Evolutionary conservation across 805 yeast species (phyloP).

Genomic region (Kockiozyma suomiensis): DNA sequence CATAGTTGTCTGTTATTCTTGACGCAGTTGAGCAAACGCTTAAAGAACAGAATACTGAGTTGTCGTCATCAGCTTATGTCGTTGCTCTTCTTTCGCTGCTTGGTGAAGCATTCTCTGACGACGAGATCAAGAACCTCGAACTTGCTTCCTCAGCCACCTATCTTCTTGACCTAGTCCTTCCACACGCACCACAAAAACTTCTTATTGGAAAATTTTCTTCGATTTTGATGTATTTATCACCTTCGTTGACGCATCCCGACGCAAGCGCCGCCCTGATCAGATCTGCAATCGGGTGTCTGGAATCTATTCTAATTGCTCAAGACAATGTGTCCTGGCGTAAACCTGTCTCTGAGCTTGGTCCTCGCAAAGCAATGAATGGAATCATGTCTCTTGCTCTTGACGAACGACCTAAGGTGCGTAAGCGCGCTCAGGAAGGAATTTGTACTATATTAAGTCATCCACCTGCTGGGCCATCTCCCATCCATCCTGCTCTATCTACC

Average conservation of each 20-base stretch:
- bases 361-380: constrained; percentile 79
- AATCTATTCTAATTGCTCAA: constrained; percentile 75
- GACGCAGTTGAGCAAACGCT: constrained; percentile 90
- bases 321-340: constrained; percentile 76
- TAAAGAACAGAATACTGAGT: constrained; percentile 59
- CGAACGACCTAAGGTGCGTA: constrained; percentile 91
- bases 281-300: constrained; percentile 84
- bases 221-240: constrained; percentile 77
- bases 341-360: constrained; percentile 44
- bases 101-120: constrained; percentile 67
- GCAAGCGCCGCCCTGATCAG: constrained; percentile 80
- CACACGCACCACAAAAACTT: constrained; percentile 64
- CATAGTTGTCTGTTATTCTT: constrained; percentile 57
- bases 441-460: constrained; percentile 61
- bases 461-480: constrained; percentile 76
- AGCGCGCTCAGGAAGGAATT: constrained; percentile 92
- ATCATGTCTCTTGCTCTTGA: constrained; percentile 72
- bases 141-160: constrained; percentile 68
- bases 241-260: constrained; percentile 61
- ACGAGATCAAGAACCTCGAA: constrained; percentile 57
- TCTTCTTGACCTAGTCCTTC: constrained; percentile 76
- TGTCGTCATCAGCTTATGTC: constrained; percentile 78
- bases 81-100: constrained; percentile 79
- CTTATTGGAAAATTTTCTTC: constrained; percentile 75
- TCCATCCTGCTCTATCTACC: constrained; percentile 72